These are phyloP conservation scores for Cercophora samala DNA, from an alignment of 495 filamentous ascomycete species.

Conservation along the genomic window DNA sequence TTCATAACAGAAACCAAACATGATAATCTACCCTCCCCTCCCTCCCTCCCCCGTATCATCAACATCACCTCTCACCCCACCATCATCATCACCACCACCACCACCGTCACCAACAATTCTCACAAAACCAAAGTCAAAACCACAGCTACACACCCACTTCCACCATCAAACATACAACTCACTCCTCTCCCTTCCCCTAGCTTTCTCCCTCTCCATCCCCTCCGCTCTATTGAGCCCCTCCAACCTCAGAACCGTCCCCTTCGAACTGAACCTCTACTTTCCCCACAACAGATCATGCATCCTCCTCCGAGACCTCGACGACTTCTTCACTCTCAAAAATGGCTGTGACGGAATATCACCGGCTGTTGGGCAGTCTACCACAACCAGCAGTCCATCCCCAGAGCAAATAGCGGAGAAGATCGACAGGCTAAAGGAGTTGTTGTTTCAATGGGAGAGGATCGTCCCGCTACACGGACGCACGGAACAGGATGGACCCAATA, in stretches of 20 bases:
- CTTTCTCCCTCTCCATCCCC: slow-evolving; percentile 12
- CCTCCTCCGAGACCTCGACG: slow-evolving; percentile 28
- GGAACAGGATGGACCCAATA: not conserved
- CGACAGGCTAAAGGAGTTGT: not conserved
- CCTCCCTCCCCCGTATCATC: not conserved
- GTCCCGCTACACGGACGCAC: not conserved
- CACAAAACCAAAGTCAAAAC: slow-evolving; percentile 17
- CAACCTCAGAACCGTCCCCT: not conserved
- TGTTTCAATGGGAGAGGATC: not conserved
- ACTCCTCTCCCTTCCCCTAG: slow-evolving; percentile 19
- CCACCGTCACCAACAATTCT: slow-evolving; percentile 10
- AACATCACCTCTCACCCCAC: not conserved
- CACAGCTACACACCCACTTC: slow-evolving; percentile 32
- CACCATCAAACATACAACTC: slow-evolving; percentile 35
- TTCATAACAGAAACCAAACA: not conserved
- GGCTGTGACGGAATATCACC: not conserved
- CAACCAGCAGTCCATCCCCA: not conserved
- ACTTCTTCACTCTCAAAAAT: slow-evolving; percentile 22
- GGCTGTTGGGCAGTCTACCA: not conserved
- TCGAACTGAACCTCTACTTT: slow-evolving; percentile 29
- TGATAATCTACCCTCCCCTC: slow-evolving; percentile 2
- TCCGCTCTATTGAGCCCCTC: not conserved
- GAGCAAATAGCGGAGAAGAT: not conserved
- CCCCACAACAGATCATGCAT: slow-evolving; percentile 34
- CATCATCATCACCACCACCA: not conserved